Evolutionary conservation across 2,329 filamentous ascomycete genomes (phyloP).

Genomic region (Pyrenochaeta sp.): DNA sequence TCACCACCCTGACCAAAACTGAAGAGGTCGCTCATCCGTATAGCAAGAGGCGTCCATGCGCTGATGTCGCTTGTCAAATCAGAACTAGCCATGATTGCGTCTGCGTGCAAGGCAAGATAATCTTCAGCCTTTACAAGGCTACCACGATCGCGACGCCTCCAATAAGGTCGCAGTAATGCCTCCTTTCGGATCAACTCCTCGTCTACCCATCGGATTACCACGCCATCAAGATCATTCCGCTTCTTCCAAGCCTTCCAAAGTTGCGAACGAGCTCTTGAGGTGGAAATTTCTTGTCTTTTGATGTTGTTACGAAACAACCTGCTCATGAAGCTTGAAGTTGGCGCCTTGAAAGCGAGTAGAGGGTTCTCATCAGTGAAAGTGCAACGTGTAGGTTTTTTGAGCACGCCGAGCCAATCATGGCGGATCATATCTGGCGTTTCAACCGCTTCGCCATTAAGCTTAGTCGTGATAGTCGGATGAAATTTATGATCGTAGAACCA

Average conservation of each 20-base stretch:
- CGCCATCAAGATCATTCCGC: conserved; percentile 48
- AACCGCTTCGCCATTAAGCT: conserved; percentile 59
- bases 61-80: conserved; percentile 62
- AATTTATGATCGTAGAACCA: conserved; percentile 54
- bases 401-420: conserved; percentile 53
- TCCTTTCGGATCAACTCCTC: conserved; percentile 50
- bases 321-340: conserved; percentile 43
- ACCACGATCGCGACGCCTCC: conserved; percentile 49
- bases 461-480: conserved; percentile 50
- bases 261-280: conserved; percentile 48
- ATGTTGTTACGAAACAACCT: conserved; percentile 50
- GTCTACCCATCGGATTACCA: conserved; percentile 52
- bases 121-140: conserved; percentile 48
- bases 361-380: conserved; percentile 60
- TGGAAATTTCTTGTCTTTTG: conserved; percentile 50
- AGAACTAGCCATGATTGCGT: conserved; percentile 61
- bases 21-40: conserved; percentile 61
- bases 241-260: conserved; percentile 54
- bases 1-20: conserved; percentile 64
- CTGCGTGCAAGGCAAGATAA: conserved; percentile 54
- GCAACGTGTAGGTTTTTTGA: conserved; percentile 50
- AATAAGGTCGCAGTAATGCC: conserved; percentile 47
- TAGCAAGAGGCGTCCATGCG: conserved; percentile 61
- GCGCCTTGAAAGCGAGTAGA: conserved; percentile 57
- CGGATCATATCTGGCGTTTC: conserved; percentile 65